These are phyloP conservation scores for Dysphania ambrosioides DNA, from an alignment of 148 eudicot species.

Conservation along the genomic window DNA sequence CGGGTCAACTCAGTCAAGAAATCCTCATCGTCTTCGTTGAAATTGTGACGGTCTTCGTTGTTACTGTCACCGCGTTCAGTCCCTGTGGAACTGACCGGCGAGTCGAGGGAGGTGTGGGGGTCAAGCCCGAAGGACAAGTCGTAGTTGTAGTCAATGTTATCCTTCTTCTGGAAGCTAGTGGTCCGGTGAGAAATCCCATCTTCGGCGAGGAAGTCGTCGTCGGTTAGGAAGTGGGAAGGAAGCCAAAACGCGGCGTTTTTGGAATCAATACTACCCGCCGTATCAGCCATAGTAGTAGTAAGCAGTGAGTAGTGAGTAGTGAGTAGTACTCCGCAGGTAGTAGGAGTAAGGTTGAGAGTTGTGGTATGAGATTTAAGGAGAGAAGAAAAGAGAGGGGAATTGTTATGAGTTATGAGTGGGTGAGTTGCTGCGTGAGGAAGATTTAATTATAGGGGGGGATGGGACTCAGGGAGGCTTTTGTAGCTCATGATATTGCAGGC, in stretches of 20 bases:
- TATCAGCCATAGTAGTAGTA: conserved; percentile 29
- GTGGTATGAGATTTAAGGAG: no score
- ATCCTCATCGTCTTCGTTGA: conserved; percentile 44
- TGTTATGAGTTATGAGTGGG: background rate
- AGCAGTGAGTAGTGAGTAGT: no score
- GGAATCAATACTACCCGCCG: no score
- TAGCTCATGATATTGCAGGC: conserved; percentile 18
- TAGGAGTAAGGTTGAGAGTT: background rate
- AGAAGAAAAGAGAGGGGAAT: no score
- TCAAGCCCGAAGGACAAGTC: background rate
- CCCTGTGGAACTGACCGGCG: conserved; percentile 40
- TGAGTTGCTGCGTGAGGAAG: conserved; percentile 30
- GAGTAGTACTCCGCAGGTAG: no score
- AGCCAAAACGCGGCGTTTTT: conserved; percentile 56
- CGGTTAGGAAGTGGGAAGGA: conserved; percentile 61
- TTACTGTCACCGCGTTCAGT: conserved; percentile 27
- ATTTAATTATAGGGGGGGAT: no score
- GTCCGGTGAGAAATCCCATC: background rate
- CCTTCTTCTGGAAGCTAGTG: background rate
- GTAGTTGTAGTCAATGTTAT: background rate
- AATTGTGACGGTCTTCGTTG: conserved; percentile 25
- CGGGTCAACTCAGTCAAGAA: no score
- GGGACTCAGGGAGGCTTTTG: background rate
- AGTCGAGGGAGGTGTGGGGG: conserved; percentile 37
- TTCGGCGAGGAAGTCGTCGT: no score